Base-by-base conservation (phyloP, 495 filamentous ascomycete species). In the Talaromyces ruber region DNA sequence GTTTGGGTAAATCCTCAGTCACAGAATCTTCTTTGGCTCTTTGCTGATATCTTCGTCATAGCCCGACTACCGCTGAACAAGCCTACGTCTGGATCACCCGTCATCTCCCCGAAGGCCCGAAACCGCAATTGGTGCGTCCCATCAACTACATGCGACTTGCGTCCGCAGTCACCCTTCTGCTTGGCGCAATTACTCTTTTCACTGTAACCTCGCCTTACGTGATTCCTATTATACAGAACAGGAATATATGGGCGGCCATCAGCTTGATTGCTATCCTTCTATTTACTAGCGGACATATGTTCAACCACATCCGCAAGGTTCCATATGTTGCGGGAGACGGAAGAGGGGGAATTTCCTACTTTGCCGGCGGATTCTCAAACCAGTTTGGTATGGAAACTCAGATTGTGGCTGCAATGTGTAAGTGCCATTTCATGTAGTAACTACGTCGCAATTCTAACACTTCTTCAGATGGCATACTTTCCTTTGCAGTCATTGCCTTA, bases 281-380 rank as follows among this genome's bases (percentile, higher is more conserved):
- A 32, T 99, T 99, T 77, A 98, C 90, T 34, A 92, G 87, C 65
- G 94, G 95, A 14, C 92, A 98, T 71, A 98, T 99, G 94, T 99
- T 93, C 82, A 98, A 98, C 74, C 94, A 98, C 66, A 99, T 99
- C 70, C 83, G 94, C 60, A 92, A 92, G 69, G 92, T 94, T 0
- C 93, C 94, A n/a, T 99, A 99, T 69, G 91, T 98, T 53, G 84
- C 86, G 37, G 90, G 87, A 22, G 88, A 98, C 74, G 91, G 90
- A 5, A 83, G 81, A 52, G 95, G 95, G 7, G 92, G 92, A 2
- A 83, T 98, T 45, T 88, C 77, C 69, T 99, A 98, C 73, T 93
- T 98, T 73, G 94, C 95, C 3, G 84, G 84, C 52, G 94, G 94
- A 1, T 99, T 98, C 70, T 91, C 92, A 68, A 98, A 88, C 70